These are phyloP conservation scores for Mortierella sp. DNA, from an alignment of 371 early-diverging fungal genomes.

Conservation along the genomic window DNA sequence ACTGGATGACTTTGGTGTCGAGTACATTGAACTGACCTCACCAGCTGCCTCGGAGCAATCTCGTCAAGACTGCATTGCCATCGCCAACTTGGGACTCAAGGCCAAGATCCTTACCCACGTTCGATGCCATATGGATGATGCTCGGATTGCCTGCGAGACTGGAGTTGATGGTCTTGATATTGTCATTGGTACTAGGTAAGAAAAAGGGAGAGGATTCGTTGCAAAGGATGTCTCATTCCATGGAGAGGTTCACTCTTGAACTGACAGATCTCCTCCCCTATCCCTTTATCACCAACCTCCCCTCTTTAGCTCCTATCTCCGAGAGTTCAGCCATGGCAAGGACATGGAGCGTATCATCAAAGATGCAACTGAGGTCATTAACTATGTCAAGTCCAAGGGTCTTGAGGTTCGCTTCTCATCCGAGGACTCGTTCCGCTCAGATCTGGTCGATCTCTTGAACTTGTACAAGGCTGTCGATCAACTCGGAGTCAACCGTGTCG, in stretches of 20 bases:
- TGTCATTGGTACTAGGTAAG: slow-evolving; percentile 92
- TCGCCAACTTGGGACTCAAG: slow-evolving; percentile 91
- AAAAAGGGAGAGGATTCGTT: neutral
- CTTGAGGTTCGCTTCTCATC: slow-evolving; percentile 96
- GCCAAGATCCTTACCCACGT: slow-evolving; percentile 97
- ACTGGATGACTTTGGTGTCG: slow-evolving; percentile 95
- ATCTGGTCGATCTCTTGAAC: slow-evolving; percentile 93
- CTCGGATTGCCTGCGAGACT: slow-evolving; percentile 92
- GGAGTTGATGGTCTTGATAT: slow-evolving; percentile 96
- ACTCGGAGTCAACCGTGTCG: slow-evolving; percentile 96
- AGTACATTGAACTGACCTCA: slow-evolving; percentile 95
- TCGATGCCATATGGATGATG: slow-evolving; percentile 98
- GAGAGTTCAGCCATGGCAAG: slow-evolving; percentile 97
- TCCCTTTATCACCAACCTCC: neutral
- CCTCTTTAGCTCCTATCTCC: slow-evolving; percentile 73
- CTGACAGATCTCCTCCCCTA: neutral
- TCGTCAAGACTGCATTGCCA: slow-evolving; percentile 87
- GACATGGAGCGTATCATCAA: slow-evolving; percentile 95
- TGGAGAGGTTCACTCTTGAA: too few relatives aligned
- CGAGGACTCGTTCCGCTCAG: slow-evolving; percentile 97
- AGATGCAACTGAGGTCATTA: slow-evolving; percentile 94
- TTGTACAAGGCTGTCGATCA: slow-evolving; percentile 93
- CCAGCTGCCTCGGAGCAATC: slow-evolving; percentile 97
- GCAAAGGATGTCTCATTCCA: neutral
- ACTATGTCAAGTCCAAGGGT: slow-evolving; percentile 93